These are phyloP conservation scores for Plasmopara viticola DNA, from an alignment of 352 stramenopile species.

Conservation along the genomic window DNA sequence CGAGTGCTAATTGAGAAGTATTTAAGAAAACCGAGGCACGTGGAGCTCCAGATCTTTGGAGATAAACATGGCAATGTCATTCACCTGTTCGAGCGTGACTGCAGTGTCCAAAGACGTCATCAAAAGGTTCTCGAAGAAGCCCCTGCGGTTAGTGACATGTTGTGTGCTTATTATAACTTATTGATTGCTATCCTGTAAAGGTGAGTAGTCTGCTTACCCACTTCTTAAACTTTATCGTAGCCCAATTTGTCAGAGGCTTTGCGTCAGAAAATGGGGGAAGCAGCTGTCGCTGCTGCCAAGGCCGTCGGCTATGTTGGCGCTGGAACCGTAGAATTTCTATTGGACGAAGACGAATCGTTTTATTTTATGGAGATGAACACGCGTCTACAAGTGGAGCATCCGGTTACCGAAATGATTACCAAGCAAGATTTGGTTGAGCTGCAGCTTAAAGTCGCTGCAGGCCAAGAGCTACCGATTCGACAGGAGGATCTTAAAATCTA, in stretches of 20 bases:
- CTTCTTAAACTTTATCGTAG: slow-evolving; percentile 16
- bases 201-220: neutral
- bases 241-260: slow-evolving; percentile 72
- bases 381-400: slow-evolving; percentile 91
- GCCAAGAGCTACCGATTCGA: slow-evolving; percentile 84
- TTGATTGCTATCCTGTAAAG: neutral
- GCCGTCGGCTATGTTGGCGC: slow-evolving; percentile 89
- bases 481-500: slow-evolving; percentile 85
- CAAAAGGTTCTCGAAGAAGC: slow-evolving; percentile 95
- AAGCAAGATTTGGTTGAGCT: slow-evolving; percentile 89
- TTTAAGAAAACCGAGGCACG: slow-evolving; percentile 81
- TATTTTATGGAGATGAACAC: slow-evolving; percentile 98
- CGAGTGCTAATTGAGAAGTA: slow-evolving; percentile 91
- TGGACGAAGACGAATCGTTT: slow-evolving; percentile 88
- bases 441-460: slow-evolving; percentile 91
- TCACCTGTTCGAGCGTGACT: slow-evolving; percentile 89
- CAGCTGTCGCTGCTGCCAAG: slow-evolving; percentile 83
- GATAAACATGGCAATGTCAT: slow-evolving; percentile 88
- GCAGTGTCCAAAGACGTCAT: slow-evolving; percentile 86
- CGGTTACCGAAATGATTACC: slow-evolving; percentile 89
- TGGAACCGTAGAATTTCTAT: slow-evolving; percentile 92
- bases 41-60: slow-evolving; percentile 91
- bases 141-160: slow-evolving; percentile 54
- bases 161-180: neutral
- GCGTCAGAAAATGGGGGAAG: slow-evolving; percentile 85